These are phyloP conservation scores for Wallacemonas rigidus DNA, from an alignment of 208 protist species.

Conservation along the genomic window DNA sequence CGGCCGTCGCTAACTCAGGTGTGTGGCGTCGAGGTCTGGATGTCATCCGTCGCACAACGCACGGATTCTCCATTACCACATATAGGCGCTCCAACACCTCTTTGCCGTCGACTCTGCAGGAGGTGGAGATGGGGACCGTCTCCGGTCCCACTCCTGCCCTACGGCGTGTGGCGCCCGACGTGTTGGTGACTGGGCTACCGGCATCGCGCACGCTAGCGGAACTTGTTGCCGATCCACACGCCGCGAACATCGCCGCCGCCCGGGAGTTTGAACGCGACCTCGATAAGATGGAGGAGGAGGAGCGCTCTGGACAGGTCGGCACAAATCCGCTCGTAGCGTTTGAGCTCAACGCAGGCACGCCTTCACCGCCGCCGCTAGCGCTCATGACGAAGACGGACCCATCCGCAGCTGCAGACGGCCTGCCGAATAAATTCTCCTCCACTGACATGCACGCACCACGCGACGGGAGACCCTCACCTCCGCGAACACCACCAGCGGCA, in stretches of 20 bases:
- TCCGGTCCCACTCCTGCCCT: too few species aligned
- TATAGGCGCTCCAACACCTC: neutral
- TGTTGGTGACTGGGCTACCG: neutral
- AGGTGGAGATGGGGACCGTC: neutral
- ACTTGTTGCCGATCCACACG: constrained; percentile 2
- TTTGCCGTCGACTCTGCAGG: neutral
- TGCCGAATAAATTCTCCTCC: neutral
- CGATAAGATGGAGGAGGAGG: neutral
- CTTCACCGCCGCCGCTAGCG: neutral
- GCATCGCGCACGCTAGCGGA: neutral
- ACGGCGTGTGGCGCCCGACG: too few species aligned
- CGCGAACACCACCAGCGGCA: too few species aligned
- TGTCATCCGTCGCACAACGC: neutral
- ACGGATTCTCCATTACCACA: neutral
- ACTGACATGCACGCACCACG: neutral
- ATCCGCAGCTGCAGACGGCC: neutral
- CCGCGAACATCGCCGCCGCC: constrained; percentile 2
- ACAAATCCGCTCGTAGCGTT: constrained; percentile 2
- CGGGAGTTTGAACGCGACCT: neutral
- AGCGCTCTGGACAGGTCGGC: neutral
- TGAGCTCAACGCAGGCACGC: neutral
- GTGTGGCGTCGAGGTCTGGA: constrained; percentile 6
- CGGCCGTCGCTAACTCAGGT: neutral
- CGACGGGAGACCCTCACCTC: too few species aligned
- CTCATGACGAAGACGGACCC: too few species aligned